Conservation (phyloP, 2,329 filamentous ascomycete species). For the Phialophora macrospora region DNA sequence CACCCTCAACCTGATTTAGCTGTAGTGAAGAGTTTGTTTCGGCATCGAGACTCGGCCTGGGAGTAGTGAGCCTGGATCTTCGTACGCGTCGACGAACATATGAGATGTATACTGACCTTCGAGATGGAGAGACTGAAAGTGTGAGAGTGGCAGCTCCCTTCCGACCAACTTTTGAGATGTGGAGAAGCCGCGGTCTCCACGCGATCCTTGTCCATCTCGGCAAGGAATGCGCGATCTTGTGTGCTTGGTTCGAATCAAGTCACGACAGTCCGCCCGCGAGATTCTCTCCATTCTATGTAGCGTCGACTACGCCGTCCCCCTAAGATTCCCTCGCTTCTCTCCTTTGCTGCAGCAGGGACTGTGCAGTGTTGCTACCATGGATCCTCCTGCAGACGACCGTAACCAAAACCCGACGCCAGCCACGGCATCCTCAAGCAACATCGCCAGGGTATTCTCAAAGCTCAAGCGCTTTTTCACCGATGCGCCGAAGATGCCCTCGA, state of each 20-base stretch:
- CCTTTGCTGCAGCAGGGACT: not conserved
- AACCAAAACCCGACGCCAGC: not conserved
- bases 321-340: not conserved
- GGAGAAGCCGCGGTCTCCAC: not conserved
- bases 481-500: constrained; percentile 2
- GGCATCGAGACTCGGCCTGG: constrained; percentile 33
- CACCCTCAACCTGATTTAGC: constrained; percentile 16
- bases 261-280: not conserved
- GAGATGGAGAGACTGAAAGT: constrained; percentile 6
- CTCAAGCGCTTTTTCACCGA: constrained; percentile 1
- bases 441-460: not conserved
- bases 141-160: not conserved
- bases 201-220: not conserved
- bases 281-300: not conserved
- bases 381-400: not conserved
- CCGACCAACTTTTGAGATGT: not conserved
- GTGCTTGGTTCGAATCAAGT: not conserved
- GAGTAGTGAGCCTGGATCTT: not conserved
- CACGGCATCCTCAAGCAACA: not conserved
- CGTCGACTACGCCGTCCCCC: not conserved
- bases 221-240: not conserved
- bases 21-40: constrained; percentile 35
- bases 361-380: not conserved
- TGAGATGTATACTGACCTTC: constrained; percentile 22
- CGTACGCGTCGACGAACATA: not conserved